Conservation (phyloP, 2,329 filamentous ascomycete species). For the Colletotrichum tropicale region DNA sequence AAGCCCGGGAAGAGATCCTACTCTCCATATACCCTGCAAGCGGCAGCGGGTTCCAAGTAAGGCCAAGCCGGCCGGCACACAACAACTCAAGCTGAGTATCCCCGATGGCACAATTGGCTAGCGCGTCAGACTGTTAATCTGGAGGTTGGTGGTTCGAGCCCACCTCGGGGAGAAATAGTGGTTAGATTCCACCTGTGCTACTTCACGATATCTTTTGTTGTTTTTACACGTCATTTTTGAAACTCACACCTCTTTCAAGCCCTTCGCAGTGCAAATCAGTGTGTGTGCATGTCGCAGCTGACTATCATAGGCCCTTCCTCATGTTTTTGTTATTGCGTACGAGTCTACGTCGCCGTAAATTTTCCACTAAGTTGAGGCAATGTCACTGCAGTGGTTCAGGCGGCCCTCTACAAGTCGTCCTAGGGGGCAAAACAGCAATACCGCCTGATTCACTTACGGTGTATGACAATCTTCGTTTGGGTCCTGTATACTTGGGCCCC, state of each 20-base stretch:
- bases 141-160: conserved; percentile 22
- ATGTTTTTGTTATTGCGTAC: neutral
- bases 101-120: conserved; percentile 22
- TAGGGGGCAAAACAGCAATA: neutral
- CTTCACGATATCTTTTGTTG: neutral
- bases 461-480: neutral
- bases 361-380: neutral
- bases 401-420: neutral
- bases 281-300: neutral
- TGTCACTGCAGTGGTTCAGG: neutral
- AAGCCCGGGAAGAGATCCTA: neutral
- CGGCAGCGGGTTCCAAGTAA: neutral
- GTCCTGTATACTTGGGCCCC: neutral
- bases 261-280: neutral
- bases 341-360: neutral
- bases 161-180: conserved; percentile 13
- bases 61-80: neutral
- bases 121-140: conserved; percentile 23
- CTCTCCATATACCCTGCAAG: neutral
- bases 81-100: neutral
- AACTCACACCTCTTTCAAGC: neutral
- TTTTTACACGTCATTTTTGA: neutral
- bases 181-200: neutral
- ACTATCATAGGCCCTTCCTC: neutral
- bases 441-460: neutral